Conservation (phyloP, 2,329 filamentous ascomycete species). For the Emmonsia crescens region DNA sequence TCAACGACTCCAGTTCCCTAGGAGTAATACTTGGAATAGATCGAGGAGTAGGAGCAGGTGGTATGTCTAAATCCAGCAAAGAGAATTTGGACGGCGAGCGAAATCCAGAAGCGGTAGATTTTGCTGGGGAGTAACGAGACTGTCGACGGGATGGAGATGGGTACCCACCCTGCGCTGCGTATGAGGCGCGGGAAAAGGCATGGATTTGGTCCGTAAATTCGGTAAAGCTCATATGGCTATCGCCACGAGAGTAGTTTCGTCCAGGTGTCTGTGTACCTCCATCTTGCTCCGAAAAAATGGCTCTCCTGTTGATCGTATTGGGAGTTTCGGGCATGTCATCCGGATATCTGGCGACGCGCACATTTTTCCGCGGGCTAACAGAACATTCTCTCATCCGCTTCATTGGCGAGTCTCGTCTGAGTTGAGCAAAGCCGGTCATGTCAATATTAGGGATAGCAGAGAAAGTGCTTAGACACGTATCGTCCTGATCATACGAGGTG, state of each 20-base stretch:
- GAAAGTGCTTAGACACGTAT: slow-evolving; percentile 63
- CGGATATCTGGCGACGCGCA: slow-evolving; percentile 11
- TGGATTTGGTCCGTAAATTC: slow-evolving; percentile 79
- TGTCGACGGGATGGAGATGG: slow-evolving; percentile 29
- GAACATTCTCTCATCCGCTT: slow-evolving; percentile 35
- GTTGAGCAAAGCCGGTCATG: slow-evolving; percentile 68
- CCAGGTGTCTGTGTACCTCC: slow-evolving; percentile 40
- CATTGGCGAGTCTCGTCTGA: slow-evolving; percentile 52
- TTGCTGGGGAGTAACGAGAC: slow-evolving; percentile 31
- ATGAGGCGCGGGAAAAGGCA: slow-evolving; percentile 37
- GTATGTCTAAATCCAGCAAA: slow-evolving; percentile 82
- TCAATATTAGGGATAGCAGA: slow-evolving; percentile 69
- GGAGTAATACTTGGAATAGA: slow-evolving; percentile 86
- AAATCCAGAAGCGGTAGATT: slow-evolving; percentile 26
- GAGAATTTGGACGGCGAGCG: slow-evolving; percentile 47
- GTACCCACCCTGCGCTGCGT: slow-evolving; percentile 32
- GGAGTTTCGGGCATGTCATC: slow-evolving; percentile 33
- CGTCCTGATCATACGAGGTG: slow-evolving; percentile 22
- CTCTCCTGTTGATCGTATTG: slow-evolving; percentile 34
- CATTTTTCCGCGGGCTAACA: slow-evolving; percentile 35
- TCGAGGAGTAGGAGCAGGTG: slow-evolving; percentile 83
- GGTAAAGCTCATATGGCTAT: slow-evolving; percentile 64
- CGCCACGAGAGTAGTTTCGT: slow-evolving; percentile 34
- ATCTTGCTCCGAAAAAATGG: slow-evolving; percentile 18
- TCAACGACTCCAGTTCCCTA: slow-evolving; percentile 82